These are phyloP conservation scores for Aspergillus kassunensis DNA, from an alignment of 495 filamentous ascomycete genomes.

Conservation along the genomic window DNA sequence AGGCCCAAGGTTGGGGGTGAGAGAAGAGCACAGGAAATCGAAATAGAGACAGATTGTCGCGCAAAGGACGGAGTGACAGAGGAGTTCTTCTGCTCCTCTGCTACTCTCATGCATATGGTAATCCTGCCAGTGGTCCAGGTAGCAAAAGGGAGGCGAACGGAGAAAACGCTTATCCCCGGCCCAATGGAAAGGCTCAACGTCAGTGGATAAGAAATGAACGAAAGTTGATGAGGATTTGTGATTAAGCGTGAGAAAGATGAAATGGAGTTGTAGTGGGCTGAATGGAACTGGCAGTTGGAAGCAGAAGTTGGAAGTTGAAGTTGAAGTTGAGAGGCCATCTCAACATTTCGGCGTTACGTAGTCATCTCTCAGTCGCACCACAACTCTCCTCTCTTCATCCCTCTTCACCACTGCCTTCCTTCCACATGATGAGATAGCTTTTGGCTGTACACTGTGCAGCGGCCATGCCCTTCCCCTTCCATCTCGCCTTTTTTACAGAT, in stretches of 20 bases:
- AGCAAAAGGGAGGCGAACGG: conserved; percentile 8
- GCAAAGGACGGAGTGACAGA: conserved; percentile 22
- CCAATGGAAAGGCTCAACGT: conserved; percentile 4
- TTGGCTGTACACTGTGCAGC: conserved; percentile 27
- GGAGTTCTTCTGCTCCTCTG: conserved; percentile 13
- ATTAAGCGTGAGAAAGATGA: no score
- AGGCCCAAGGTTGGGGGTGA: conserved; percentile 21
- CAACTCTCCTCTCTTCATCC: neutral
- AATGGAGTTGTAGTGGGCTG: neutral
- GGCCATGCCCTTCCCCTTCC: conserved; percentile 22
- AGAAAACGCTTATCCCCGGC: conserved; percentile 21
- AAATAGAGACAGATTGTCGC: conserved; percentile 24
- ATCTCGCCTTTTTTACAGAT: conserved; percentile 26
- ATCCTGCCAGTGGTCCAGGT: neutral
- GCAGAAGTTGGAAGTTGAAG: neutral
- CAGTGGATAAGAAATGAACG: conserved; percentile 2
- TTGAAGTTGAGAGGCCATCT: neutral
- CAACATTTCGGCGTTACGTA: no score
- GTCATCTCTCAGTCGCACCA: neutral
- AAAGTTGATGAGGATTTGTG: conserved; percentile 6
- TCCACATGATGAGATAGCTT: conserved; percentile 25
- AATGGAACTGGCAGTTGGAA: neutral
- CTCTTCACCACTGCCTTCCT: neutral
- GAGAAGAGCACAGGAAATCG: conserved; percentile 15
- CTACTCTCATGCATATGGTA: conserved; percentile 18